Percentiles rank a stretch among this genome's conserved stretches.
Conservation (phyloP, 116 monocot species). For the Posidonia oceanica region DNA sequence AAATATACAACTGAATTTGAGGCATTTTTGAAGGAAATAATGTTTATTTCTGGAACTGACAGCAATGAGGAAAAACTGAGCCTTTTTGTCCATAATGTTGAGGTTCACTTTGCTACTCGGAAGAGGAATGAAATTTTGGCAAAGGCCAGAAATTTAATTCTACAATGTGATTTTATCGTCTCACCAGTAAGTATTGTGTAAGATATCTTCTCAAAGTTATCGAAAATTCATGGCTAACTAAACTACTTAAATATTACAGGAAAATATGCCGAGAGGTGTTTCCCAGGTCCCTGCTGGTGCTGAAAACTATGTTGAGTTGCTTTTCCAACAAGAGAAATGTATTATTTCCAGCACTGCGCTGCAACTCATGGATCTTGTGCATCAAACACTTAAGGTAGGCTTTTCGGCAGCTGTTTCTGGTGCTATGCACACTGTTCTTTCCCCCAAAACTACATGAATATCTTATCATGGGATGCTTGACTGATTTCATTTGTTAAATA, state of each 20-base stretch:
- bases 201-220: not conserved
- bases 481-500: not conserved
- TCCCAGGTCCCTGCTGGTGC: conserved; percentile 18
- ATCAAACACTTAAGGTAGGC: conserved; percentile 73
- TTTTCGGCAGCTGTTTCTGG: not conserved
- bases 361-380: conserved; percentile 79
- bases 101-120: conserved; percentile 78
- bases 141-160: conserved; percentile 58
- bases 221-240: not conserved
- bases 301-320: conserved; percentile 47
- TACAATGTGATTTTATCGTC: conserved; percentile 39
- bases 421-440: not conserved
- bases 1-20: conserved; percentile 70
- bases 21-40: conserved; percentile 45
- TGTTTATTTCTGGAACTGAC: conserved; percentile 55
- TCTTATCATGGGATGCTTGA: not conserved
- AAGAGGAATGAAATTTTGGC: conserved; percentile 78
- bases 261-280: conserved; percentile 10
- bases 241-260: conserved; percentile 10
- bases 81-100: conserved; percentile 68
- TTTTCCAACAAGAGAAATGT: conserved; percentile 65
- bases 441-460: not conserved
- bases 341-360: conserved; percentile 54
- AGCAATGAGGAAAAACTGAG: conserved; percentile 51
- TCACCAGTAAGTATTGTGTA: conserved; percentile 36